Percentiles rank a stretch among this genome's conserved stretches.
Conservation (phyloP, 352 stramenopile genomes). For the Globisporangium carolinianum region DNA sequence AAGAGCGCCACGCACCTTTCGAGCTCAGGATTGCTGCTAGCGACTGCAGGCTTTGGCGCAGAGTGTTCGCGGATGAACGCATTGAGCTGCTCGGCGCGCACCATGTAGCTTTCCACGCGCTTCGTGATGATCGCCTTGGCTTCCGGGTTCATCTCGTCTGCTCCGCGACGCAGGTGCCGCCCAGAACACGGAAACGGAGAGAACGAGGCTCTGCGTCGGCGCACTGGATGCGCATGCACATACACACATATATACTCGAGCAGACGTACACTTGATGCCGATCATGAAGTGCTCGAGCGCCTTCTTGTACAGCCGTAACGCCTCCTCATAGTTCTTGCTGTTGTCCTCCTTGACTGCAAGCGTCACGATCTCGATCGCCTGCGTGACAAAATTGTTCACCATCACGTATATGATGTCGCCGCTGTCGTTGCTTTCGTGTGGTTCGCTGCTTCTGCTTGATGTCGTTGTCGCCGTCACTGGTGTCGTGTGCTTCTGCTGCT, state of each 20-base stretch:
- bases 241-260: not conserved
- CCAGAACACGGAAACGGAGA: not conserved
- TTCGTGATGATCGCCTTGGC: constrained; percentile 89
- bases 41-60: constrained; percentile 44
- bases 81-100: constrained; percentile 79
- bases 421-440: no score
- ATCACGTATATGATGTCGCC: constrained; percentile 18
- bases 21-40: constrained; percentile 45
- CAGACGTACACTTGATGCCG: constrained; percentile 76
- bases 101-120: constrained; percentile 88
- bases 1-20: constrained; percentile 48
- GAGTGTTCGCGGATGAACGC: constrained; percentile 66
- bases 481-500: no score
- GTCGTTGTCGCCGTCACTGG: no score
- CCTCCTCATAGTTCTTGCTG: constrained; percentile 86
- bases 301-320: constrained; percentile 84
- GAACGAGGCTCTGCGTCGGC: no score
- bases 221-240: no score
- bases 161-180: not conserved
- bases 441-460: no score
- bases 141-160: constrained; percentile 89
- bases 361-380: constrained; percentile 87
- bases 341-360: constrained; percentile 85
- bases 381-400: constrained; percentile 89
- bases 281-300: constrained; percentile 88